Base-by-base conservation (phyloP, 202 grass and related monocot species). In the Setaria viridis region DNA sequence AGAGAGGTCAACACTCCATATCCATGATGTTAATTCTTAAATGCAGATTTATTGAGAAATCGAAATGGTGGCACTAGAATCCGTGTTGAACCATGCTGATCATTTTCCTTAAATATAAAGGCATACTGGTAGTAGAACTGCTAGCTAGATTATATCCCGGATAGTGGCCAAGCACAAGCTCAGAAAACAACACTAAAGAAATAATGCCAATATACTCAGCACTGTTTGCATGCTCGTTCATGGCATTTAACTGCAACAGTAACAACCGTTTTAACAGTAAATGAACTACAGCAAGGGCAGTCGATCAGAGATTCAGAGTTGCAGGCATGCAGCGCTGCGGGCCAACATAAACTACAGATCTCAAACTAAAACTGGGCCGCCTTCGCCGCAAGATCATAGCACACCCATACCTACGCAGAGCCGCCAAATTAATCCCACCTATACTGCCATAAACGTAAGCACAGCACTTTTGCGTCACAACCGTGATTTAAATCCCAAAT, bases 1-100 rank as follows among this genome's bases (percentile, higher is more conserved):
- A 71, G 11, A 78, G 70, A 35, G 13, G 20, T 43, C 85, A 70
- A 82, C 64, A 42, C 43, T 70, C 0, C 39, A 41, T 41, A 5
- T 41, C 8, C 63, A 68, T 69, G 17, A 30, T 14, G 4, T 25
- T 17, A 67, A 66, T 51, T 43, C 33, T 59, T 46, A 33, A 77
- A 21, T 46, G 25, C 25, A 4, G 3, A 63, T 8, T 25, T 41
- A 34, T 29, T 34, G 1, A 2, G 20, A 74, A 59, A 70, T 5
- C 21, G 20, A 25, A 64, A 30, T 2, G 4, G 9, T 46, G 16
- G 2, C n/a, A 59, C 14, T 43, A 70, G 47, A 56, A 55, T 48
- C 68, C 68, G 1, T 65, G 58, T 74, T n/a, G 0, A 20, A 42
- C 43, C 14, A 66, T 77, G 21, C 20, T 69, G 49, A 67, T 42